Conservation (phyloP, 495 filamentous ascomycete genomes). For the Penicillium ochrochloron region DNA sequence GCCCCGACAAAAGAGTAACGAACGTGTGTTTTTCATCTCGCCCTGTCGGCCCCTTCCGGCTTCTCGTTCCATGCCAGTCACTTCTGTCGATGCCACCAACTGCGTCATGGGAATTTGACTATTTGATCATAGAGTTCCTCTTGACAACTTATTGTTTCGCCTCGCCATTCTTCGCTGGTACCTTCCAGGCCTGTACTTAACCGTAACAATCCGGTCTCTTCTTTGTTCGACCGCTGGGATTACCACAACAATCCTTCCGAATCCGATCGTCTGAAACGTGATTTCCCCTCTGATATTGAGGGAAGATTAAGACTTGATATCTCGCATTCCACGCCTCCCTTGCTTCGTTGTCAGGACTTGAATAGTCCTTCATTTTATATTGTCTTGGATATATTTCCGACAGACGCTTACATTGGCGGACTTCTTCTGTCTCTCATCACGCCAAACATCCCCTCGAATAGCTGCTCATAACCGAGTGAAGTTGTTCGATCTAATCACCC, state of each 20-base stretch:
- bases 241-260: neutral
- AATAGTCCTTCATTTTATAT: slow-evolving; percentile 4
- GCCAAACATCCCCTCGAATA: neutral
- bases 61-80: slow-evolving; percentile 15
- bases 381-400: slow-evolving; percentile 9
- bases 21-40: neutral
- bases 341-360: neutral
- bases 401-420: neutral
- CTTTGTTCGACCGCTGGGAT: neutral
- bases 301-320: slow-evolving; percentile 1
- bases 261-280: slow-evolving; percentile 14
- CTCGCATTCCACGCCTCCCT: neutral
- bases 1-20: neutral
- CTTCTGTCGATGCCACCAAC: slow-evolving; percentile 7
- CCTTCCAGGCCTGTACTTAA: neutral
- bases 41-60: slow-evolving; percentile 8
- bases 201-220: neutral
- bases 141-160: neutral
- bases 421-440: neutral
- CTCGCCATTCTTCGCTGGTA: neutral
- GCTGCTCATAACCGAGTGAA: neutral
- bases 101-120: slow-evolving; percentile 32
- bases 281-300: neutral
- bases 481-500: neutral
- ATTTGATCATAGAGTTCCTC: neutral